Evolutionary conservation across 176 grass and related monocot genomes (phyloP).

Genomic region (Aegilops speltoides): DNA sequence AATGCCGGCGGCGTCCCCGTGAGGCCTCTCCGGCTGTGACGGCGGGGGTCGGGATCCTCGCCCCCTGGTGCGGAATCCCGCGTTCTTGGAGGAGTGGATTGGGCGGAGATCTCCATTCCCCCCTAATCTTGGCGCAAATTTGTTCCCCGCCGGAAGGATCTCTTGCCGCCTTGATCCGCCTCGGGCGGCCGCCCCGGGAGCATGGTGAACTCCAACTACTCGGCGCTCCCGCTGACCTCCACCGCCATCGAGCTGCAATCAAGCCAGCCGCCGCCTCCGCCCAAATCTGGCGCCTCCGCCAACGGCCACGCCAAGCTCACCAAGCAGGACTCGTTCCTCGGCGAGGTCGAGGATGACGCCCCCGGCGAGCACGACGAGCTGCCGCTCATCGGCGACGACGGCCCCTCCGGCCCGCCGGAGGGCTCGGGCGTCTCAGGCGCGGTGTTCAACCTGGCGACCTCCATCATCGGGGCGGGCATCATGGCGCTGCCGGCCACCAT

Average conservation of each 20-base stretch:
- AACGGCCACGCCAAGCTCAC: slow-evolving; percentile 27
- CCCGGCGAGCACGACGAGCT: slow-evolving; percentile 56
- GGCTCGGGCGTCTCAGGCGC: slow-evolving; percentile 63
- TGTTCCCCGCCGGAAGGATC: neutral
- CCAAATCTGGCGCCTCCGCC: slow-evolving; percentile 31
- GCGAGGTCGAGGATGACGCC: slow-evolving; percentile 26
- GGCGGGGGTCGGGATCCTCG: neutral
- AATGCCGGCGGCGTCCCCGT: neutral
- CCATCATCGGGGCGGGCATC: slow-evolving; percentile 96
- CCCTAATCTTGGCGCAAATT: neutral
- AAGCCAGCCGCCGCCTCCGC: neutral
- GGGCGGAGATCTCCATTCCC: neutral
- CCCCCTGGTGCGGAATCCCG: neutral
- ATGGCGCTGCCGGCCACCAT: slow-evolving; percentile 98
- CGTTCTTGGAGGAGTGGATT: neutral
- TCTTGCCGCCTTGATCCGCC: neutral
- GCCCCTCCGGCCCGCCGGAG: slow-evolving; percentile 17
- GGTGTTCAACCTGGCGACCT: slow-evolving; percentile 94
- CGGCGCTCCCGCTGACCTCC: slow-evolving; percentile 48
- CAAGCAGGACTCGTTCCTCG: slow-evolving; percentile 54
- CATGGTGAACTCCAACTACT: slow-evolving; percentile 71
- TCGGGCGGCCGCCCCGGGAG: slow-evolving; percentile 12
- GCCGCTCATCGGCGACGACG: slow-evolving; percentile 66
- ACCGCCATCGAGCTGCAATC: slow-evolving; percentile 78
- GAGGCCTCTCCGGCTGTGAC: neutral